phyloP scores from a whole-genome alignment of 2,329 filamentous ascomycete genomes.

The Camptophora hylomeconis region DNA sequence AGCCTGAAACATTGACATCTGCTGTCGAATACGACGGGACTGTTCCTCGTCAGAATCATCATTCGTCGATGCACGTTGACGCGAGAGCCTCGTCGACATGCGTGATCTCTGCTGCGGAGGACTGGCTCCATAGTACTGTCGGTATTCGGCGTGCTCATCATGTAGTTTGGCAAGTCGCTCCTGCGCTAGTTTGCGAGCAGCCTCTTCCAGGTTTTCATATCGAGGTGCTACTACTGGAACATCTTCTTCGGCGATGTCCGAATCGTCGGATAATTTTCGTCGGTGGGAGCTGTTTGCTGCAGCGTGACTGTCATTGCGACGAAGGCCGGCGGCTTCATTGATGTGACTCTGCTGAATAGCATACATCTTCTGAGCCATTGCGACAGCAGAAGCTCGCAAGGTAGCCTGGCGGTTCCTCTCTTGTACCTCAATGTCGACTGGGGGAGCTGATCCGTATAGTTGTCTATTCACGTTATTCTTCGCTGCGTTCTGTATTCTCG shows the following conservation, averaged over 20 bases:
- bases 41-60: constrained; percentile 52
- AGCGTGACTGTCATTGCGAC: constrained; percentile 23
- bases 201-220: constrained; percentile 57
- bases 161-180: constrained; percentile 72
- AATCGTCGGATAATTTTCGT: constrained; percentile 15
- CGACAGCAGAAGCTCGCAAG: constrained; percentile 68
- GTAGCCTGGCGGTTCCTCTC: constrained; percentile 61
- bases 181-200: constrained; percentile 73
- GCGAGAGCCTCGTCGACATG: constrained; percentile 42
- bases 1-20: constrained; percentile 67
- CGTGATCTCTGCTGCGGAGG: constrained; percentile 37
- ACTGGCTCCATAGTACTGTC: constrained; percentile 62
- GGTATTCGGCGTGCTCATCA: constrained; percentile 54
- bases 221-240: constrained; percentile 6
- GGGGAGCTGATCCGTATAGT: constrained; percentile 67
- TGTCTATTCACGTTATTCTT: constrained; percentile 55
- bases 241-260: constrained; percentile 7
- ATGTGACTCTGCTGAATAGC: constrained; percentile 51
- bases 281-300: constrained; percentile 23
- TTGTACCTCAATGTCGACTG: constrained; percentile 57
- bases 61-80: constrained; percentile 56
- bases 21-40: constrained; percentile 58
- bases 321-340: constrained; percentile 30
- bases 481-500: constrained; percentile 50
- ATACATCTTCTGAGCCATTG: constrained; percentile 85